Conservation (phyloP, 169 alveolate species). For the Amoebophrya sp. region DNA sequence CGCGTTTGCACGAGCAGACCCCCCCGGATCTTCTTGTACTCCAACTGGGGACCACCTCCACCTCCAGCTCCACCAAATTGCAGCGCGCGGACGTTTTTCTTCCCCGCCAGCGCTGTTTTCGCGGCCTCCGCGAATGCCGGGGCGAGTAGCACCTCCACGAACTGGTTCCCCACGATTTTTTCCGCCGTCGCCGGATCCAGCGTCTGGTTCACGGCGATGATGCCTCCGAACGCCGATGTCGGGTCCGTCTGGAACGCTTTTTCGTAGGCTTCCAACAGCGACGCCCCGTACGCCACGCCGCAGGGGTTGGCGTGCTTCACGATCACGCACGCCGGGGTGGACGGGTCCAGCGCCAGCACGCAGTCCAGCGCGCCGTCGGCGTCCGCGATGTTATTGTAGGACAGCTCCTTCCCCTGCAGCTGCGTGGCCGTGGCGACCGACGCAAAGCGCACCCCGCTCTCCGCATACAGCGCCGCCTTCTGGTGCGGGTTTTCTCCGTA, state of each 20-base stretch:
- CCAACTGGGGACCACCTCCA: neutral
- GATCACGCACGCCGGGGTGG: neutral
- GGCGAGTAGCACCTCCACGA: neutral
- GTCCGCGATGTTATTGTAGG: neutral
- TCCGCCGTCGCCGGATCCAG: neutral
- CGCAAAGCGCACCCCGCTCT: neutral
- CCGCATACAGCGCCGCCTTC: neutral
- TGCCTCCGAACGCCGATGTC: neutral
- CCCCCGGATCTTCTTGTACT: neutral
- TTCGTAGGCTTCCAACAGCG: neutral
- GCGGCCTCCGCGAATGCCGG: neutral
- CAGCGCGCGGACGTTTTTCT: neutral
- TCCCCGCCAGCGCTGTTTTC: neutral
- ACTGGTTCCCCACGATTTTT: neutral
- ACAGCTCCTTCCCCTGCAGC: neutral
- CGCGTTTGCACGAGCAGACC: neutral
- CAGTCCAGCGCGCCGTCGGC: conserved; percentile 6
- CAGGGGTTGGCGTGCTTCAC: neutral
- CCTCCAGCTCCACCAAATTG: neutral
- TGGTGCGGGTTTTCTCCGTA: conserved; percentile 6
- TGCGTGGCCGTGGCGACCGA: neutral
- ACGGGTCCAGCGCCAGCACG: neutral
- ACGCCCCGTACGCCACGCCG: neutral
- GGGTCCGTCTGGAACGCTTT: neutral
- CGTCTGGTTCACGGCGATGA: neutral